Evolutionary conservation across 352 stramenopile species (phyloP).

Genomic region (Thalassiosira exigua): DNA sequence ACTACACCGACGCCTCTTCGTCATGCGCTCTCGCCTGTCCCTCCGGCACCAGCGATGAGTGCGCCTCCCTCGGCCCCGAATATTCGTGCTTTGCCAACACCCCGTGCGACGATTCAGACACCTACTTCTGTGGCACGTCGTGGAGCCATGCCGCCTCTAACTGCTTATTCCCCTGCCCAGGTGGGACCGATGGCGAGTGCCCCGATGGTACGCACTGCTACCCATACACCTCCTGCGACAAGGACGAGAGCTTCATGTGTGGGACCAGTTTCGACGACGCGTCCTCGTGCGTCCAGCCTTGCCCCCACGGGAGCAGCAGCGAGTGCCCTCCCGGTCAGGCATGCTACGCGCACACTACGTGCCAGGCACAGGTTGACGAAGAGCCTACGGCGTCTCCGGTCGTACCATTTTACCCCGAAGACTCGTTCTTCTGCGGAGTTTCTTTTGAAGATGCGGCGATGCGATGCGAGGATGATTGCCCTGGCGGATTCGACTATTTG

Average conservation of each 20-base stretch:
- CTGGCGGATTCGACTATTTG: neutral
- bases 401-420: conserved; percentile 9
- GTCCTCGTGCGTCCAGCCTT: conserved; percentile 40
- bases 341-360: conserved; percentile 59
- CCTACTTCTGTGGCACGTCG: conserved; percentile 54
- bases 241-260: conserved; percentile 62
- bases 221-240: conserved; percentile 57
- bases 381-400: neutral
- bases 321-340: conserved; percentile 50
- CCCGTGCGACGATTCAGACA: conserved; percentile 50
- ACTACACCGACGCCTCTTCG: conserved; percentile 52
- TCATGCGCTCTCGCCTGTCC: conserved; percentile 57
- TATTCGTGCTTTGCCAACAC: conserved; percentile 62
- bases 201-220: conserved; percentile 57
- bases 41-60: conserved; percentile 55
- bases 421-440: conserved; percentile 16
- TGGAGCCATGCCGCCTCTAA: conserved; percentile 63
- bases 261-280: conserved; percentile 58
- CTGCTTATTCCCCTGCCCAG: conserved; percentile 57
- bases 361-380: neutral
- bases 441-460: conserved; percentile 4
- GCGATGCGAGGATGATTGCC: neutral
- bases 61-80: conserved; percentile 44
- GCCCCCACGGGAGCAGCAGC: conserved; percentile 23
- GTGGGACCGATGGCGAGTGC: conserved; percentile 39